These are phyloP conservation scores for Reticulomyxa filosa DNA, from an alignment of 78 protist species.

Conservation along the genomic window DNA sequence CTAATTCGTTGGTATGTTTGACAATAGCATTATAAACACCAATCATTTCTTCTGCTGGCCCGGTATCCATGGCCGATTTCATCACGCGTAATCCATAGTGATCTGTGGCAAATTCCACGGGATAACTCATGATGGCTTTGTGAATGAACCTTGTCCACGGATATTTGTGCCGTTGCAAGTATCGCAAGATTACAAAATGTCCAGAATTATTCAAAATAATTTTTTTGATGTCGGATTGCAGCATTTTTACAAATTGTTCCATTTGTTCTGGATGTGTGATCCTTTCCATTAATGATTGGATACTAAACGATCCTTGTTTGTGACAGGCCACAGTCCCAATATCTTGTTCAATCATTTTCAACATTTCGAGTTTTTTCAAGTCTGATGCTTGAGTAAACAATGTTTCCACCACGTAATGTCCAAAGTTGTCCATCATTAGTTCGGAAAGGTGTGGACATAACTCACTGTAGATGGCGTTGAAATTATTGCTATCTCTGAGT, in stretches of 20 bases:
- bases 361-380: neutral
- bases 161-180: neutral
- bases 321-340: neutral
- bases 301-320: neutral
- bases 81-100: neutral
- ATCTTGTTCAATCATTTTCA: neutral
- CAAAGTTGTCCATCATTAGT: neutral
- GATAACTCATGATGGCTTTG: neutral
- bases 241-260: neutral
- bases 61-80: neutral
- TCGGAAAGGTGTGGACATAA: neutral
- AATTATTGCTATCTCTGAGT: neutral
- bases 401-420: neutral
- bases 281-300: neutral
- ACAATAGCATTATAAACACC: neutral
- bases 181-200: neutral
- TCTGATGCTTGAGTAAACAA: neutral
- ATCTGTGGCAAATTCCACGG: neutral
- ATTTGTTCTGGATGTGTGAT: neutral
- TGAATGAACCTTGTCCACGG: neutral
- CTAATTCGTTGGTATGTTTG: neutral
- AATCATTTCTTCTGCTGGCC: neutral
- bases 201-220: neutral
- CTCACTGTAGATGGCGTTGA: neutral
- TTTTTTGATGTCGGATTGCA: neutral